Percentiles rank a stretch among this genome's conserved stretches.
Evolutionary conservation across 192 early-diverging fungal species (phyloP).

Genomic region (Podila epigama): DNA sequence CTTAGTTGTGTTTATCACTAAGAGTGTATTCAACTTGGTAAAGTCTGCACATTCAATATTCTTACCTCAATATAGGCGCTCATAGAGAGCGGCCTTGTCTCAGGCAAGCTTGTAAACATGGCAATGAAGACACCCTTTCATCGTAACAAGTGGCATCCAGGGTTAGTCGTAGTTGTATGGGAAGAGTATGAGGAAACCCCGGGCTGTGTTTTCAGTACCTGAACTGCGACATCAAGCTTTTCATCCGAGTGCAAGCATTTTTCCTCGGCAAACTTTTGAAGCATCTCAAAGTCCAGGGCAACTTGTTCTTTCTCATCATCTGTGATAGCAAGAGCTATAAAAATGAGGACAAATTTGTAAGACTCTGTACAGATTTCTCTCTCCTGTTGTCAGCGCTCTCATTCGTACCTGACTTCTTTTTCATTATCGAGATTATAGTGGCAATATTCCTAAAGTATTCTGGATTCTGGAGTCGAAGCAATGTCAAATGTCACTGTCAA

Average conservation of each 20-base stretch:
- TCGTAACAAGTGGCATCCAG: background rate
- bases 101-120: constrained; percentile 31
- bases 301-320: constrained; percentile 30
- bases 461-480: constrained; percentile 8
- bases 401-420: constrained; percentile 22
- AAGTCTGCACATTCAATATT: too few relatives aligned
- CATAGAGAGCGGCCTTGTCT: constrained; percentile 9
- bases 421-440: constrained; percentile 9
- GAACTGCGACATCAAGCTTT: constrained; percentile 6
- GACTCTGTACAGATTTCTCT: background rate
- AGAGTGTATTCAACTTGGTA: background rate
- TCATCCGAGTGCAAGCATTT: constrained; percentile 4
- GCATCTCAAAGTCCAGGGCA: constrained; percentile 5
- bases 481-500: background rate
- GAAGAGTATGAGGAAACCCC: background rate
- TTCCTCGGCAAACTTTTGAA: constrained; percentile 24
- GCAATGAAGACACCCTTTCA: constrained; percentile 19
- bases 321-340: constrained; percentile 9
- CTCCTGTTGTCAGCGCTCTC: background rate
- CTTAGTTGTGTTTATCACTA: background rate
- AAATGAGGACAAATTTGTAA: background rate
- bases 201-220: constrained; percentile 16
- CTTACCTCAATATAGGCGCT: constrained; percentile 37
- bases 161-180: background rate
- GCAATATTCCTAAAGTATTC: constrained; percentile 25